A percentile compares a stretch with the other conserved stretches of the same genome.
Conservation (phyloP, 108 stramenopile species). For the Fragilaria crotonensis region DNA sequence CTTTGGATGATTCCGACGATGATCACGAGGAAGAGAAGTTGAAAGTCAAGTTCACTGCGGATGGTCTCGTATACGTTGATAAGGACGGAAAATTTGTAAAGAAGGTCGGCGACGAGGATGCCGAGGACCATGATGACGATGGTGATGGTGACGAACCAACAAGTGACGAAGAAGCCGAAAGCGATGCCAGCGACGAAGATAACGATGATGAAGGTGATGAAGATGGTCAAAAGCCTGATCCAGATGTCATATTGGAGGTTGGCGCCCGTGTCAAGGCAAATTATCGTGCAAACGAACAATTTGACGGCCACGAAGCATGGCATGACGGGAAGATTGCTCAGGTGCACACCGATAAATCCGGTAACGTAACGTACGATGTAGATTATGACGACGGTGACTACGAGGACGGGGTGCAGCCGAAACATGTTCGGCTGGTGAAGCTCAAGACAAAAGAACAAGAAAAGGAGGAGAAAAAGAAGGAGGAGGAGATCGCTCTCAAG, state of each 20-base stretch:
- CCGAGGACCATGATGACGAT: constrained; percentile 16
- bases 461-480: constrained; percentile 30
- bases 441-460: constrained; percentile 40
- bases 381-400: constrained; percentile 85
- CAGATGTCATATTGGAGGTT: constrained; percentile 25
- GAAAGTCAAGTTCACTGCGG: constrained; percentile 67
- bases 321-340: constrained; percentile 53
- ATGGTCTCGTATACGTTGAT: constrained; percentile 74
- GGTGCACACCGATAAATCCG: constrained; percentile 29
- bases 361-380: constrained; percentile 57
- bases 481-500: constrained; percentile 26
- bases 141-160: constrained; percentile 25
- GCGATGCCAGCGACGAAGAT: no score
- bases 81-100: constrained; percentile 59
- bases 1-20: constrained; percentile 61
- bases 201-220: constrained; percentile 28
- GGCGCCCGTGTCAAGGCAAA: constrained; percentile 71
- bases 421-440: constrained; percentile 46
- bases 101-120: constrained; percentile 50
- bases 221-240: constrained; percentile 16
- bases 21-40: constrained; percentile 37
- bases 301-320: constrained; percentile 64
- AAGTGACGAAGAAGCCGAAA: constrained; percentile 1
- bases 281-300: constrained; percentile 73
- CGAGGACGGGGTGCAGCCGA: constrained; percentile 61